Evolutionary conservation across 75 land plant species (phyloP), one percentile per base, ranked within the genome.

Genomic region (Picea sitchensis): DNA sequence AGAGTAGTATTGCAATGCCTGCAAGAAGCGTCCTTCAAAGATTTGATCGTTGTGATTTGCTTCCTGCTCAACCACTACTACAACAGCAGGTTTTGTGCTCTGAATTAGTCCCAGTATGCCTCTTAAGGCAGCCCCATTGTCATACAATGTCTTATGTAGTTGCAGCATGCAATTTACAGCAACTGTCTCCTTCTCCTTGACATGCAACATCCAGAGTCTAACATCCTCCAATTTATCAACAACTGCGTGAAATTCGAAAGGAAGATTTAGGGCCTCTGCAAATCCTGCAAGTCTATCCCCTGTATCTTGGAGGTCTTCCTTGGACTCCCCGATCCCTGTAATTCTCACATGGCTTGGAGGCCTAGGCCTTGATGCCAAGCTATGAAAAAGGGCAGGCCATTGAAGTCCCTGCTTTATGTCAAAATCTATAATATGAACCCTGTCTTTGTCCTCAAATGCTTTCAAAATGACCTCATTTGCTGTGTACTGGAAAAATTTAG

Each of bases 121-220:
- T 58, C 77, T 83, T 44, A 92, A 54, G 38, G 78, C 78, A 21
- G 86, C 84, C 65, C 93, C 91, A 23, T 76, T 79, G 0, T 60
- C 84, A 78, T 86, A 91, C 30, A 92, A 84, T 59, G 82, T 80
- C 75, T 89, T 89, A 79, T 96, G 99, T 65, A 96, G 81, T 61
- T 90, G 92, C 47, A 86, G 67, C 6, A 90, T 51, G 78, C 99
- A 94, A 76, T 96, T 96, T 67, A 96, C 92, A 2, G 95, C 97
- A 14, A 96, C 97, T 14, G 83, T 89, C 79, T 96, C 99, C 11
- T 79, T 76, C 61, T 90, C 91, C 85, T 96, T 96, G 38, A 96
- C 99, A 78, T 96, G 97, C 59, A 96, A 89, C 99, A 96, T 96
- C 99, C 99, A 96, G 30, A 96, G 82, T 85, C 99, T 87, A 58